Evolutionary conservation across 2,329 filamentous ascomycete genomes (phyloP).

Genomic region (Xylaria sp.): DNA sequence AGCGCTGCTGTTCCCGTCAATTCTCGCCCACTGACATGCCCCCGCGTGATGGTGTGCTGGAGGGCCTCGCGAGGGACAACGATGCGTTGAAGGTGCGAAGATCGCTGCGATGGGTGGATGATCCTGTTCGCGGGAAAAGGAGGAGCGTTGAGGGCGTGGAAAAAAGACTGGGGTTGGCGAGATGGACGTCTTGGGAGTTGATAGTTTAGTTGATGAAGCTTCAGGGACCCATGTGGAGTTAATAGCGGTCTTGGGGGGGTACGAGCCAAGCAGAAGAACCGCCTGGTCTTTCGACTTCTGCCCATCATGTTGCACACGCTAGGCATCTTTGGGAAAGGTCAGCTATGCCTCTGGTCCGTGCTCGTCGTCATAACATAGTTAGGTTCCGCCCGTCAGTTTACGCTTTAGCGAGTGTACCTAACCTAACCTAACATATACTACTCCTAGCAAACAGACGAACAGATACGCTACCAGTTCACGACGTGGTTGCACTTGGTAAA

Average conservation of each 20-base stretch:
- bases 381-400: slow-evolving; percentile 11
- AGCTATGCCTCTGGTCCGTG: slow-evolving; percentile 22
- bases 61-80: slow-evolving; percentile 28
- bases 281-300: slow-evolving; percentile 18
- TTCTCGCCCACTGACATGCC: slow-evolving; percentile 40
- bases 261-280: slow-evolving; percentile 20
- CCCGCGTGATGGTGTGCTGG: slow-evolving; percentile 34
- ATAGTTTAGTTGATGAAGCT: slow-evolving; percentile 27
- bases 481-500: background rate
- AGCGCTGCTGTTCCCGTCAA: slow-evolving; percentile 33
- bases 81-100: slow-evolving; percentile 17
- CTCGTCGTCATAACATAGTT: slow-evolving; percentile 8
- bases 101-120: slow-evolving; percentile 27
- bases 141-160: slow-evolving; percentile 30
- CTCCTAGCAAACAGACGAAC: background rate
- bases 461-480: background rate
- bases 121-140: slow-evolving; percentile 19
- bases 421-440: background rate
- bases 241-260: slow-evolving; percentile 12
- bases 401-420: slow-evolving; percentile 5
- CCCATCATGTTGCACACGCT: background rate
- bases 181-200: slow-evolving; percentile 33
- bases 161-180: slow-evolving; percentile 39
- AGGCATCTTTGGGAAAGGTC: slow-evolving; percentile 22
- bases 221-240: slow-evolving; percentile 37